Conservation (phyloP, 805 yeast species). For the Yarrowia yakushimensis region DNA sequence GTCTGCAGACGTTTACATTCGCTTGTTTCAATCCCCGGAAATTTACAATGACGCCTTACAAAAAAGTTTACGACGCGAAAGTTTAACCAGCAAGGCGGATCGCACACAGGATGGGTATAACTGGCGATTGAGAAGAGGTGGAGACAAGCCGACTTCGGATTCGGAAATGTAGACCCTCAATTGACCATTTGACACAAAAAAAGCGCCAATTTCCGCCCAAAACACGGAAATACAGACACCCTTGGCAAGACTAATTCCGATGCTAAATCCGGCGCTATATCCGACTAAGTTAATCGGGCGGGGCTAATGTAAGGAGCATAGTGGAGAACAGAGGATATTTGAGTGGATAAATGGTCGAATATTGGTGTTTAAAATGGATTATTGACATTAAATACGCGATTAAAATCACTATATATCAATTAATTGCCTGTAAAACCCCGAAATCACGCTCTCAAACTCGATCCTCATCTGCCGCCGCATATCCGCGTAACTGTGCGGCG, state of each 20-base stretch:
- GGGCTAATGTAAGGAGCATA: no score
- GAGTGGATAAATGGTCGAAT: no score
- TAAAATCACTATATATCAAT: no score
- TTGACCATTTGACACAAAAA: not conserved
- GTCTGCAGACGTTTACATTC: no score
- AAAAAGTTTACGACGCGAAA: not conserved
- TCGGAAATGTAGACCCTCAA: not conserved
- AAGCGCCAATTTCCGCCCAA: not conserved
- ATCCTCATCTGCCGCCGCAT: no score
- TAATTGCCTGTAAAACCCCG: no score
- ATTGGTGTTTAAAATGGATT: no score
- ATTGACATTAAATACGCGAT: no score
- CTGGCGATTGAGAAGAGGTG: not conserved
- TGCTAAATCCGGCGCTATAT: not conserved
- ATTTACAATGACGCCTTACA: constrained; percentile 2
- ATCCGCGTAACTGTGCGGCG: no score
- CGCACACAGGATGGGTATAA: not conserved
- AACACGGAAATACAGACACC: not conserved
- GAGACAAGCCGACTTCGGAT: not conserved
- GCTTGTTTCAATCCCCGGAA: not conserved
- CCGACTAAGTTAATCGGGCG: no score
- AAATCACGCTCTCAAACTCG: no score
- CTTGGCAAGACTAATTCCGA: not conserved
- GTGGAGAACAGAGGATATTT: no score
- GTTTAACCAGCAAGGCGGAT: not conserved